Base-by-base conservation (phyloP, 352 stramenopile genomes). In the Phytophthora quininea region DNA sequence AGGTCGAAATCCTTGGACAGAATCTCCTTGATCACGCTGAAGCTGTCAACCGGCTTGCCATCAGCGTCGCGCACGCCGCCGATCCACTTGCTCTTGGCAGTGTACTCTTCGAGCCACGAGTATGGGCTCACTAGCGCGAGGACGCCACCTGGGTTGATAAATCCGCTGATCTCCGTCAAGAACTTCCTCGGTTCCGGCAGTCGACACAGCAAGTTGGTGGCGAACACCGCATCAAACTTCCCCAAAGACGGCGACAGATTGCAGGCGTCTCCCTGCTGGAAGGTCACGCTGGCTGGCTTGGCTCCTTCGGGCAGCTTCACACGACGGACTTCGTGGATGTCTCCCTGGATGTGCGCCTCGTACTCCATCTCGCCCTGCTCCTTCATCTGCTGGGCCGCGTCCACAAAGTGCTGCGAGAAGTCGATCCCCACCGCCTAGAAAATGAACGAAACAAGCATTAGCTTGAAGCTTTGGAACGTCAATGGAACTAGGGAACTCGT, bases 101-200 rank as follows among this genome's bases (percentile, higher is more conserved):
- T 99, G 80, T 98, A 99, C 68, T 99, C 94, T 62, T 97, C 88
- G 50, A 99, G 76, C 97, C 97, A 99, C 54, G 92, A 98, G 78
- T 98, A 99, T 32, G 97, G 97, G 27, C 95, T 98, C 30, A 98
- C 89, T 55, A 99, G 88, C 4, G 98, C 93, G 33, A 99, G 85
- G 58, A 98, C 82, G 15, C 97, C 97, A 43, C 86, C 93, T 37
- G 88, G 80, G 40, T 96, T 93, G 14, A 99, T 80, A 54, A 99
- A 89, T 5, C 71, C 64, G 35, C 76, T 73, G 45, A 99, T 87
- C 7, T 89, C 80, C 27, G 74, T 84, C 24, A 99, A 67, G 70
- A 98, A 98, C 40, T 89, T 86, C 31, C 87, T 69, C 3, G 97
- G 97, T 49, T 98, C 84, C 1, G 96, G 97, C 50, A 99, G 76